phyloP scores from a whole-genome alignment of 2,329 filamentous ascomycete genomes.

The Tolypocladium paradoxum region DNA sequence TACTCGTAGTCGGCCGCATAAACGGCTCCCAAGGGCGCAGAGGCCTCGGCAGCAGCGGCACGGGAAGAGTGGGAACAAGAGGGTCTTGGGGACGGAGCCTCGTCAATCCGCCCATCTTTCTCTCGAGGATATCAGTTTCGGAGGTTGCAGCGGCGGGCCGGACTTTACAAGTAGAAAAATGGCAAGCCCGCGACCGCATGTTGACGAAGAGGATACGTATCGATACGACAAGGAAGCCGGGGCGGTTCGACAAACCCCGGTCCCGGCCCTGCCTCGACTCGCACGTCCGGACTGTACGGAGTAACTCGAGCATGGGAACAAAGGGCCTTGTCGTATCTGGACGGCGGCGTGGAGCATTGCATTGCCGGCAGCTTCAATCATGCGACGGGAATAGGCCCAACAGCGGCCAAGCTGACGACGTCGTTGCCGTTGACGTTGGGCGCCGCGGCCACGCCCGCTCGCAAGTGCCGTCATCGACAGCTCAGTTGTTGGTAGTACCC shows the following conservation, averaged over 20 bases:
- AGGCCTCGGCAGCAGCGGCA: conserved; percentile 1
- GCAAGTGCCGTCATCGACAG: background rate
- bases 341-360: background rate
- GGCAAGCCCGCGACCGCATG: background rate
- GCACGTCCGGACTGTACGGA: no score
- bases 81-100: background rate
- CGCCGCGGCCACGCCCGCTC: background rate
- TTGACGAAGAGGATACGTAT: no score
- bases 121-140: no score
- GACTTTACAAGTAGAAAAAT: background rate
- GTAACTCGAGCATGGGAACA: no score
- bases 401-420: background rate
- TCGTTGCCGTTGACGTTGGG: background rate
- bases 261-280: background rate
- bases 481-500: background rate
- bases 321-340: background rate
- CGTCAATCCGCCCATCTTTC: no score
- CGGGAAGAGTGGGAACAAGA: conserved; percentile 1
- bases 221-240: no score
- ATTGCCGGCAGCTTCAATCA: no score
- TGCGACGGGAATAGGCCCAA: no score
- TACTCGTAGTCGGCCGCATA: background rate
- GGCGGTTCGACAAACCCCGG: background rate
- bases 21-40: background rate
- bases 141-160: background rate